Evolutionary conservation across 2,329 filamentous ascomycete genomes (phyloP), one percentile per base, ranked within the genome.

Genomic region (Magnaporthiopsis poae): DNA sequence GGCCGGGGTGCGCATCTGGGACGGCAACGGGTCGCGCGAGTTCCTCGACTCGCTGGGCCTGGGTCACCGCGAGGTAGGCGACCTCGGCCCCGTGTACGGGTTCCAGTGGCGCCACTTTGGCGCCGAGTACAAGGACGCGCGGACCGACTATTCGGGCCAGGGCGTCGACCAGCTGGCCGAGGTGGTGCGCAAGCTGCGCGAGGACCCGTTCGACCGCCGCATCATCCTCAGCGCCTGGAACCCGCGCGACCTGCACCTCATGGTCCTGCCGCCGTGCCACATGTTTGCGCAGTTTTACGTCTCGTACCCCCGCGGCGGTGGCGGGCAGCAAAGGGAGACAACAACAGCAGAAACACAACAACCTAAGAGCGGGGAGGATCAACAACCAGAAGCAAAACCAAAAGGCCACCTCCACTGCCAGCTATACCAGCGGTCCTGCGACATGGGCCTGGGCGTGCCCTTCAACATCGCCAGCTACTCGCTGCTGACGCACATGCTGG

Each of bases 71-170:
- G 91, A 87, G 65, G 90, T 88, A 27, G 95, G 95, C 70, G 95
- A 99, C 74, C 82, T 99, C 0, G 95, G 95, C 0, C 95, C 95
- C 36, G 93, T 98, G 0, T 99, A 99, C 75, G 95, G 95, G 1
- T 99, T 99, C 80, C 95, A 99, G 79, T 99, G 95, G 95, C 90
- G 95, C 3, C 94, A 98, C 78, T 99, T 99, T 73, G 95, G 95
- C 64, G 95, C 95, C 5, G 87, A 92, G 69, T 99, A 99, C 76
- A 81, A 88, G 25, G 90, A 94, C 73, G 84, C 88, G 18, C 81
- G 87, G 70, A 84, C 90, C 0, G 92, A 98, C 75, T 99, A 99
- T 78, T 83, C 86, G 0, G 92, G 91, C 0, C 83, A 96, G 75
- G 95, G 95, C 25, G 91, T 97, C 21, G 95, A 99, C 75, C 95